Percentiles rank a stretch among this genome's conserved stretches.
phyloP scores from a whole-genome alignment of 805 yeast species.

The Torulaspora indica region DNA sequence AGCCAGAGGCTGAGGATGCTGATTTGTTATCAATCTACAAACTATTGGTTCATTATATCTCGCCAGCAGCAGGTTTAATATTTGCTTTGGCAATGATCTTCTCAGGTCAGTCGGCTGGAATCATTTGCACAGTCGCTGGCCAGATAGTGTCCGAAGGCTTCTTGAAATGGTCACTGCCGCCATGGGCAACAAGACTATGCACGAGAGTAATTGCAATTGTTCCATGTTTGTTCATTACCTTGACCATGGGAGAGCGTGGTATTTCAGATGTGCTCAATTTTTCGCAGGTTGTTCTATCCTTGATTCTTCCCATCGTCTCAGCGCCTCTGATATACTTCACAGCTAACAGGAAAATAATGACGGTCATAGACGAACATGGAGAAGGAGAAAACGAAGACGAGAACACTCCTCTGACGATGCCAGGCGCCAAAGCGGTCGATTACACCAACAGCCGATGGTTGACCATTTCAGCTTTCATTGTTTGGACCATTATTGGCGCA shows the following conservation, averaged over 20 bases:
- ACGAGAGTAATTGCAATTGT: slow-evolving; percentile 80
- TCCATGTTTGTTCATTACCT: slow-evolving; percentile 76
- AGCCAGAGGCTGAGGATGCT: slow-evolving; percentile 66
- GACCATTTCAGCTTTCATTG: slow-evolving; percentile 48
- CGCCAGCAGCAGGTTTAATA: slow-evolving; percentile 81
- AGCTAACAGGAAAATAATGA: slow-evolving; percentile 61
- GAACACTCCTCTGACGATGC: slow-evolving; percentile 28
- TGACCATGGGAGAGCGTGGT: slow-evolving; percentile 75
- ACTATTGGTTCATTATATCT: slow-evolving; percentile 61
- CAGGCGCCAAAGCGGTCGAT: slow-evolving; percentile 42
- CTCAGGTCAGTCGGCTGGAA: slow-evolving; percentile 94
- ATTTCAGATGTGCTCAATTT: slow-evolving; percentile 68
- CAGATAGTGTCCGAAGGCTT: slow-evolving; percentile 93
- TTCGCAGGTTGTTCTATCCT: slow-evolving; percentile 75
- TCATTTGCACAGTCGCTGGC: slow-evolving; percentile 89
- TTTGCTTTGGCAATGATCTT: slow-evolving; percentile 85
- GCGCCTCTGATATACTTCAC: slow-evolving; percentile 87
- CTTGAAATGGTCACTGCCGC: slow-evolving; percentile 70
- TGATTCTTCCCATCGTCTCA: slow-evolving; percentile 78
- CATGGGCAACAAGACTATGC: slow-evolving; percentile 72
- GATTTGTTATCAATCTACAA: slow-evolving; percentile 78
- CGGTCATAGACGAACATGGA: slow-evolving; percentile 44
- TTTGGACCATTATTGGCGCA: slow-evolving; percentile 68
- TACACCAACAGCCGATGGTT: slow-evolving; percentile 63
- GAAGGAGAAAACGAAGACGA: slow-evolving; percentile 25